Evolutionary conservation across 176 grass and related monocot genomes (phyloP).

Genomic region (Dendrocalamus sinicus): DNA sequence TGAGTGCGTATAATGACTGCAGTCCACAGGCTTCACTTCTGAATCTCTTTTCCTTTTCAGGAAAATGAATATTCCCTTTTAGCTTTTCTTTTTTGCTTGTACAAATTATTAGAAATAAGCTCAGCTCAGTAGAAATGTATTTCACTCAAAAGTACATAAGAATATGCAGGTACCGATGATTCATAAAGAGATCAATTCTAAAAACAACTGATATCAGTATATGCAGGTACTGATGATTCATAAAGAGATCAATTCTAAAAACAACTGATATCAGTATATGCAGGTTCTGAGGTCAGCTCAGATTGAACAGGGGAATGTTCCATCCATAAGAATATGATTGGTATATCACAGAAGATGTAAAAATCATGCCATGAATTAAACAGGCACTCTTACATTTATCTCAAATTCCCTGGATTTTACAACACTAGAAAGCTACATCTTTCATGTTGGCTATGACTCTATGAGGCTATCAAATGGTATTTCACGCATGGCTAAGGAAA

Average conservation of each 20-base stretch:
- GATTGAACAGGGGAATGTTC: background rate
- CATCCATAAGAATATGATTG: slow-evolving; percentile 15
- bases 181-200: slow-evolving; percentile 2
- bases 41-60: background rate
- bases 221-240: background rate
- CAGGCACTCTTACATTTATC: slow-evolving; percentile 14
- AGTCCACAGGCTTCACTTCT: slow-evolving; percentile 3
- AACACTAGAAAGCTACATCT: slow-evolving; percentile 1
- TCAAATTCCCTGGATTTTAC: slow-evolving; percentile 21
- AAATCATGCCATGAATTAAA: slow-evolving; percentile 7
- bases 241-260: slow-evolving; percentile 10
- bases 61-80: slow-evolving; percentile 15
- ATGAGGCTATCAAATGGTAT: background rate
- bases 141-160: background rate
- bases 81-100: background rate
- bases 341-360: background rate
- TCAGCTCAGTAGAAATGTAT: background rate
- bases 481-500: slow-evolving; percentile 13
- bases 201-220: background rate
- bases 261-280: background rate
- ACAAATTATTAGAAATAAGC: background rate
- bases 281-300: background rate
- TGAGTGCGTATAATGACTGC: background rate
- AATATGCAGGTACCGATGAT: background rate
- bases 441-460: background rate